phyloP scores from a whole-genome alignment of 441 rosid genomes.

The Capsella rubella region DNA sequence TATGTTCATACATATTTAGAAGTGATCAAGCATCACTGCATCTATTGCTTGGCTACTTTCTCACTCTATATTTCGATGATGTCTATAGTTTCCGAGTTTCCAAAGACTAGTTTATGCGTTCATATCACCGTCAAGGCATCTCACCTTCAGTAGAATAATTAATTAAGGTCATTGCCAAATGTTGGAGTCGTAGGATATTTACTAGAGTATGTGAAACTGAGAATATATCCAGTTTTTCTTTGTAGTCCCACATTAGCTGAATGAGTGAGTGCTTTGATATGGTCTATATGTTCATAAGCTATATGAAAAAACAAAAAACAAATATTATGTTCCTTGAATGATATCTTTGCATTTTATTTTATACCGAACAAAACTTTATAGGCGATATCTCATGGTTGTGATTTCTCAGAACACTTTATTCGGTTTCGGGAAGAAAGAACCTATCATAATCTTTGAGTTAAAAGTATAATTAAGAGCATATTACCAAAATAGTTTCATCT shows the following conservation, averaged over 20 bases:
- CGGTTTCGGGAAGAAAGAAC: constrained; percentile 43
- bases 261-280: constrained; percentile 36
- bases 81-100: constrained; percentile 10
- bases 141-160: constrained; percentile 1
- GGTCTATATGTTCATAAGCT: constrained; percentile 27
- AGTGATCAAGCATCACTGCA: constrained; percentile 16
- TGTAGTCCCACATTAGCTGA: constrained; percentile 31
- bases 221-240: constrained; percentile 45
- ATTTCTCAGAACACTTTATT: constrained; percentile 46
- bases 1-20: constrained; percentile 24
- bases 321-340: constrained; percentile 44
- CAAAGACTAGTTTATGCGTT: neutral
- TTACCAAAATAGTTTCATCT: constrained; percentile 43
- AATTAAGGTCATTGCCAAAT: constrained; percentile 5
- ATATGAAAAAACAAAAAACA: constrained; percentile 20
- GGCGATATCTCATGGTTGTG: constrained; percentile 47
- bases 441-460: constrained; percentile 42
- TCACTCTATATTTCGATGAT: neutral
- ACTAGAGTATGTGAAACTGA: constrained; percentile 26
- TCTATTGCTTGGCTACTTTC: constrained; percentile 11
- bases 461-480: constrained; percentile 36
- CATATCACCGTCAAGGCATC: constrained; percentile 14
- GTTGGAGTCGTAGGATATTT: constrained; percentile 32
- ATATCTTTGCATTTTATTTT: constrained; percentile 45
- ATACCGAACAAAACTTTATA: constrained; percentile 44